Percentiles rank a stretch among this genome's conserved stretches.
Evolutionary conservation across 2,329 filamentous ascomycete genomes (phyloP).

Genomic region (Lachnum nothofagi): DNA sequence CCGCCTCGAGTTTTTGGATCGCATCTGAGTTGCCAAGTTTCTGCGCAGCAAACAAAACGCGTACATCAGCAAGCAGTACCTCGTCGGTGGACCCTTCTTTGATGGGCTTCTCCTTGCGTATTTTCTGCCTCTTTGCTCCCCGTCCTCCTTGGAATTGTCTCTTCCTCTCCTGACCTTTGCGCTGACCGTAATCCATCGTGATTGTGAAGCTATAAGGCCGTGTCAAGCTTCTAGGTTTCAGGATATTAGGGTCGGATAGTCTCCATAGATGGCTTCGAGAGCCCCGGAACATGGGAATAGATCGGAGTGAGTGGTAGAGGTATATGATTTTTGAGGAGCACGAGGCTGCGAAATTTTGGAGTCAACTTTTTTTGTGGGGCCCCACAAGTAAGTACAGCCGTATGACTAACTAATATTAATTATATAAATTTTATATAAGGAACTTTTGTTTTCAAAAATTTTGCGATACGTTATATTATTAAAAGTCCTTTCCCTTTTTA

Average conservation of each 20-base stretch:
- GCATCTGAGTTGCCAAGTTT: constrained; percentile 33
- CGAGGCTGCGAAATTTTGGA: neutral
- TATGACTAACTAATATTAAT: no score
- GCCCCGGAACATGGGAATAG: neutral
- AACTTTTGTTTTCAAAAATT: no score
- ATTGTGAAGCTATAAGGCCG: neutral
- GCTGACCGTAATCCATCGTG: constrained; percentile 10
- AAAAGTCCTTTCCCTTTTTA: no score
- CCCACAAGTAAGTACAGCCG: no score
- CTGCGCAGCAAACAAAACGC: constrained; percentile 43
- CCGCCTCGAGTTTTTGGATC: constrained; percentile 24
- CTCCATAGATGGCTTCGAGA: neutral
- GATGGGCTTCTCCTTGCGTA: constrained; percentile 49
- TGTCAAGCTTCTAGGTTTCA: neutral
- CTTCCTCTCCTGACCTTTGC: constrained; percentile 20
- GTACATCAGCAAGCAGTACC: constrained; percentile 60
- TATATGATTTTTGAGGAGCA: neutral
- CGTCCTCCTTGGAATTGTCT: constrained; percentile 29
- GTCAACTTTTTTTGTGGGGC: neutral
- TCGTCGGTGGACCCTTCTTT: constrained; percentile 61
- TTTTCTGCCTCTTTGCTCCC: constrained; percentile 45
- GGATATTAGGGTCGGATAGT: neutral
- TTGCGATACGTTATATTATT: no score
- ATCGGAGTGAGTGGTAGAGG: neutral
- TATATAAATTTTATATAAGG: no score